Percentiles rank a stretch among this genome's conserved stretches.
Evolutionary conservation across 192 early-diverging fungal genomes (phyloP).

Genomic region (Backusella westeae): DNA sequence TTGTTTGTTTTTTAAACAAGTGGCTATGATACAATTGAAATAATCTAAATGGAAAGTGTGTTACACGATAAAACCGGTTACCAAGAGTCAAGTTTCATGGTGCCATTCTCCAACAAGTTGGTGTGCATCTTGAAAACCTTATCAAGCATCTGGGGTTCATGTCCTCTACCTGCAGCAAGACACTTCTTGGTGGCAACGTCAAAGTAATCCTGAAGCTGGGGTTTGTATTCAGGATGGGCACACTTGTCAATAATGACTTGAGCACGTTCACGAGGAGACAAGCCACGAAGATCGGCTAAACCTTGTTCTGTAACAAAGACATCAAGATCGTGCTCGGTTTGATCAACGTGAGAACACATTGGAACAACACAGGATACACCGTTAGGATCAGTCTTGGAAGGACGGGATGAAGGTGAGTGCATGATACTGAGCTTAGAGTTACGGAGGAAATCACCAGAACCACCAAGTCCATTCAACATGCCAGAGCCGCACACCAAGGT

Average conservation of each 20-base stretch:
- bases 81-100: constrained; percentile 43
- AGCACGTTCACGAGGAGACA: constrained; percentile 41
- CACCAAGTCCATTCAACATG: constrained; percentile 45
- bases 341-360: constrained; percentile 40
- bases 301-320: constrained; percentile 45
- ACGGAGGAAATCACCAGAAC: constrained; percentile 40
- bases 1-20: neutral
- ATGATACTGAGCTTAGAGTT: constrained; percentile 42
- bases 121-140: constrained; percentile 46
- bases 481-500: constrained; percentile 39
- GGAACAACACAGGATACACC: constrained; percentile 43
- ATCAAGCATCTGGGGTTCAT: constrained; percentile 44
- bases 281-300: constrained; percentile 41
- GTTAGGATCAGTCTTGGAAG: constrained; percentile 35
- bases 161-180: constrained; percentile 34
- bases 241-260: constrained; percentile 45
- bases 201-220: constrained; percentile 39
- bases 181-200: constrained; percentile 37
- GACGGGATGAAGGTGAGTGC: constrained; percentile 42
- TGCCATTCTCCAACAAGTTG: constrained; percentile 39
- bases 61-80: neutral
- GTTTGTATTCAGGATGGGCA: constrained; percentile 40
- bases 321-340: constrained; percentile 45
- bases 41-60: neutral
- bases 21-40: neutral